Conservation (phyloP, 208 protist genomes). For the Leishmania gerbilli region DNA sequence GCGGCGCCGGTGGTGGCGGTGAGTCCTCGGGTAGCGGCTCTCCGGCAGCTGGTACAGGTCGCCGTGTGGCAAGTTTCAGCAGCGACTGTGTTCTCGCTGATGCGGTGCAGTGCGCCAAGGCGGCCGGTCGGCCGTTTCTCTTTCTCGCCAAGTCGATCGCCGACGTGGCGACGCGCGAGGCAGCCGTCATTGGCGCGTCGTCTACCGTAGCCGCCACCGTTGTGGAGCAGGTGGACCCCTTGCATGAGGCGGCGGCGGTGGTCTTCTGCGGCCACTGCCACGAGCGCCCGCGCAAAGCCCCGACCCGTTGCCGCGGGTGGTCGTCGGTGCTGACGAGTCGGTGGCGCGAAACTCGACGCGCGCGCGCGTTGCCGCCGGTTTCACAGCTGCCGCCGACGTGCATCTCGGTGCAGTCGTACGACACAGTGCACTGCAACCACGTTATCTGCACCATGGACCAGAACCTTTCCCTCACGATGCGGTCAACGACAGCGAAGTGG, state of each 20-base stretch:
- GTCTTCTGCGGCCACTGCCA: constrained; percentile 60
- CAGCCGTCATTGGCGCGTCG: background rate
- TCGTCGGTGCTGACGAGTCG: constrained; percentile 62
- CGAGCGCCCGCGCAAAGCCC: constrained; percentile 43
- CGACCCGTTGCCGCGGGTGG: constrained; percentile 83
- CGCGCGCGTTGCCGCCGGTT: constrained; percentile 66
- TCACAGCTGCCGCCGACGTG: constrained; percentile 65
- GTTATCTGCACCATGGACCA: constrained; percentile 63
- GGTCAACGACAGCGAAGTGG: constrained; percentile 69
- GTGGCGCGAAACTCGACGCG: constrained; percentile 74
- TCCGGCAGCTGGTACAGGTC: background rate
- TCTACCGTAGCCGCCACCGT: constrained; percentile 20
- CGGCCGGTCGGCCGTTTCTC: constrained; percentile 39
- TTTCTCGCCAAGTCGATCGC: constrained; percentile 52
- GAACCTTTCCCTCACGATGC: constrained; percentile 60
- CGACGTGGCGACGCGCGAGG: constrained; percentile 15
- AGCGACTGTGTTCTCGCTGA: constrained; percentile 33
- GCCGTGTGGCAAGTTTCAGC: constrained; percentile 20
- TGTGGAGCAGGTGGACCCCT: constrained; percentile 45
- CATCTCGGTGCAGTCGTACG: constrained; percentile 65
- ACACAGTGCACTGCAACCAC: constrained; percentile 56
- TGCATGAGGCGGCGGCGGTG: constrained; percentile 66
- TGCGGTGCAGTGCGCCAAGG: constrained; percentile 15
- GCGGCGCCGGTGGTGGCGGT: background rate
- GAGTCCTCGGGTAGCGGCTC: background rate